Conservation (phyloP, 768 basidiomycete genomes). For the Fomitopsis serialis region DNA sequence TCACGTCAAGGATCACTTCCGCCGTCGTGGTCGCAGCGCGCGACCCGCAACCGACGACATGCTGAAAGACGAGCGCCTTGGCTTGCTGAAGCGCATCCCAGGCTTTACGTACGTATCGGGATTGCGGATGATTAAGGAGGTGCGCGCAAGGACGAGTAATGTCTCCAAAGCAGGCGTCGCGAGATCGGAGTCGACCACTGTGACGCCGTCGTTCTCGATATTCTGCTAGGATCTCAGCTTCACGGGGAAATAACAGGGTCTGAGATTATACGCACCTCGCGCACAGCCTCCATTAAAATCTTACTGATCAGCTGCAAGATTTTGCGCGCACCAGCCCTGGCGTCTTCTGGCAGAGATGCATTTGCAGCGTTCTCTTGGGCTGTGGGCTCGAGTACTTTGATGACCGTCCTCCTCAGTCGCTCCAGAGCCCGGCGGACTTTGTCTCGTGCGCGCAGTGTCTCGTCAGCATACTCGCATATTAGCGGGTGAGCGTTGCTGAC, state of each 20-base stretch:
- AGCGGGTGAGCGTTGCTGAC: background rate
- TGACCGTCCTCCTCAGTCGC: constrained; percentile 44
- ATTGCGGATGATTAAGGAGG: constrained; percentile 32
- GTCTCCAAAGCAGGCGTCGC: constrained; percentile 48
- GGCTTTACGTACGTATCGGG: constrained; percentile 41
- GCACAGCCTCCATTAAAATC: constrained; percentile 26
- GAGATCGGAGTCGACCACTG: constrained; percentile 27
- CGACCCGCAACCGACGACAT: background rate
- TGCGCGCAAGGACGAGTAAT: constrained; percentile 48
- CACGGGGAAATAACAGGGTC: background rate
- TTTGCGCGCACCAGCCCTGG: constrained; percentile 9
- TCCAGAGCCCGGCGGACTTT: constrained; percentile 63
- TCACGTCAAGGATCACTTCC: constrained; percentile 1
- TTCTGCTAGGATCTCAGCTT: background rate
- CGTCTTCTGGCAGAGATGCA: background rate
- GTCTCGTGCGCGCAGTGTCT: constrained; percentile 32
- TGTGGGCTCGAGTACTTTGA: constrained; percentile 40
- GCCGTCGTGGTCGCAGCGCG: background rate
- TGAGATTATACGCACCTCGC: constrained; percentile 23
- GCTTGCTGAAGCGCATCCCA: constrained; percentile 46
- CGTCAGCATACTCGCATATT: constrained; percentile 16
- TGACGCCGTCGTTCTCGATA: background rate
- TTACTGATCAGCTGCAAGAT: constrained; percentile 34
- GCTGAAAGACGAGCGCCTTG: constrained; percentile 18
- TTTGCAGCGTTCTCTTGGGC: background rate